These are phyloP conservation scores for Phaeotremella skinneri DNA, from an alignment of 768 basidiomycete species.

Conservation along the genomic window DNA sequence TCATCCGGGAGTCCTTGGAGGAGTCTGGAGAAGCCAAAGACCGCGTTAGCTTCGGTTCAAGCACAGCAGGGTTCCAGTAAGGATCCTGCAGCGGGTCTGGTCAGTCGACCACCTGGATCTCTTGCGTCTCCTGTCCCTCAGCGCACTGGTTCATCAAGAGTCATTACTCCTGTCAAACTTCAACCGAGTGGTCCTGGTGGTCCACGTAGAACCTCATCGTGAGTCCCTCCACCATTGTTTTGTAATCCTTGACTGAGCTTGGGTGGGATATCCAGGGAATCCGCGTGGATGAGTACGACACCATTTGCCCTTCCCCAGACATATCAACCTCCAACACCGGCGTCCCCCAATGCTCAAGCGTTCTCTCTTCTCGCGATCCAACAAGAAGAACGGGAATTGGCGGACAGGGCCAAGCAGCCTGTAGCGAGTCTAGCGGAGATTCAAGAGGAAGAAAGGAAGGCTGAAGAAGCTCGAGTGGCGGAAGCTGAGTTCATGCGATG, in stretches of 20 bases:
- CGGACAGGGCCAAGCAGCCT: constrained; percentile 57
- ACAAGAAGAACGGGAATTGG: constrained; percentile 62
- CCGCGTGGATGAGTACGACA: constrained; percentile 61
- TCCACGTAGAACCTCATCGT: constrained; percentile 19
- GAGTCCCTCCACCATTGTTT: constrained; percentile 10
- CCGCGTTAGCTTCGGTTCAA: constrained; percentile 36
- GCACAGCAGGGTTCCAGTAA: constrained; percentile 25
- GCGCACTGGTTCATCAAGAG: constrained; percentile 19
- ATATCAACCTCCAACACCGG: constrained; percentile 50
- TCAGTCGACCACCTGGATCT: constrained; percentile 10
- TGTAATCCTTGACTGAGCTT: constrained; percentile 2
- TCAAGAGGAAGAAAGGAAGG: constrained; percentile 67
- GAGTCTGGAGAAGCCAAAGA: constrained; percentile 17
- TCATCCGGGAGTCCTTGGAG: constrained; percentile 28
- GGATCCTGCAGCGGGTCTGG: background rate
- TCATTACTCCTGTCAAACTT: constrained; percentile 28
- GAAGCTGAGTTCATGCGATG: constrained; percentile 82
- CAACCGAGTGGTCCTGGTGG: constrained; percentile 1
- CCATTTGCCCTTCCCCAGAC: constrained; percentile 50
- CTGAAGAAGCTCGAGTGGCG: constrained; percentile 46
- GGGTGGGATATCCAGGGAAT: constrained; percentile 16
- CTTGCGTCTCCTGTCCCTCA: constrained; percentile 30
- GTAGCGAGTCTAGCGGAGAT: constrained; percentile 73
- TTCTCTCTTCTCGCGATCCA: constrained; percentile 84
- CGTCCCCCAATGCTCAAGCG: constrained; percentile 29